Evolutionary conservation across 495 filamentous ascomycete genomes (phyloP), one percentile per base, ranked within the genome.

Genomic region (Neohortaea acidophila): DNA sequence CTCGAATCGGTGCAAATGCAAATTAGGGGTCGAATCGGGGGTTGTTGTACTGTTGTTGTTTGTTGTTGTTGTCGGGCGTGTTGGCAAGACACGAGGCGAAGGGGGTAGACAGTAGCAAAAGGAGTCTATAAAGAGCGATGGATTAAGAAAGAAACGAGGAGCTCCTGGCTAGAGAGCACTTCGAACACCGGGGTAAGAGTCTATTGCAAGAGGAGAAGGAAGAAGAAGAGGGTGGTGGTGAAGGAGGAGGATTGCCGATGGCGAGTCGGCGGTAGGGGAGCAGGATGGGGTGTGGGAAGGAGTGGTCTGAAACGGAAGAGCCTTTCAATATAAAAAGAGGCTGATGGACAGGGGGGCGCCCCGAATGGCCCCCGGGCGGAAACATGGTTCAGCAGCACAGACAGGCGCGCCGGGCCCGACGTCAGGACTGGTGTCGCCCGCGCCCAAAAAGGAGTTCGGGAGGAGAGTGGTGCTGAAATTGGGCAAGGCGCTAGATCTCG

Each of bases 41-140:
- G 18, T 33, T 22, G 33, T 11, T 22, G 5, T 11, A 4, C 23
- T 8, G 34, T 21, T 30, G 21, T 31, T 13, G 15, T 22, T 19
- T 19, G 1, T 22, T 17, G 19, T 18, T 10, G 17, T 14, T 15
- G n/a, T 41, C 33, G 33, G 18, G 37, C 21, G 43, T 38, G 47
- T 25, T 50, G 47, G 47, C 47, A 45, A 50, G 47, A 20, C 47
- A 41, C 43, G 21, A n/a, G n/a, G n/a, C n/a, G n/a, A n/a, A n/a
- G n/a, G n/a, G 41, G 30, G 22, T 22, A 42, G 4, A 27, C 13
- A 40, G 44, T 36, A 29, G 32, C 2, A 26, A 2, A 7, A 38
- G 22, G 21, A n/a, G 22, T 17, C 19, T 11, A 37, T 7, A 37
- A 4, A 24, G 14, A 17, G 31, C 1, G 33, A 38, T 20, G n/a